Conservation (phyloP, 345 rosid genomes). For the Dipteronia dyeriana region DNA sequence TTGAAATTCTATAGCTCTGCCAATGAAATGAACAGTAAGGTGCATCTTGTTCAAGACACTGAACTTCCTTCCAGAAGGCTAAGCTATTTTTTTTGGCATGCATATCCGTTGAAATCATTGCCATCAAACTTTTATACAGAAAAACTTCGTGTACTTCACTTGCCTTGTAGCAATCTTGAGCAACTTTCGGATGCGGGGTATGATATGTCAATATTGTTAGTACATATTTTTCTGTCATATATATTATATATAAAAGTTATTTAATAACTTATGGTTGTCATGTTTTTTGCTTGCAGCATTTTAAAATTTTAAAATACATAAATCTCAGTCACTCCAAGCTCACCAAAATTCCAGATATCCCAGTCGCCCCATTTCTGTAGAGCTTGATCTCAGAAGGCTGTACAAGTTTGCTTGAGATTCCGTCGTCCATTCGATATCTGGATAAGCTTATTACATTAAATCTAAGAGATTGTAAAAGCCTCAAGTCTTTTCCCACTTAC, state of each 20-base stretch:
- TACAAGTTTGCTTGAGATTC: conserved; percentile 14
- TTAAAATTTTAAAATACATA: not conserved
- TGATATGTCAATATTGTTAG: too few relatives aligned
- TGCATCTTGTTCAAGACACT: not conserved
- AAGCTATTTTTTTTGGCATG: not conserved
- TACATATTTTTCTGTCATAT: too few relatives aligned
- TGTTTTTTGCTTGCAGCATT: not conserved
- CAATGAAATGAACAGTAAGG: not conserved
- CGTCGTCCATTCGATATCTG: conserved; percentile 15
- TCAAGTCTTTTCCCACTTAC: conserved; percentile 9
- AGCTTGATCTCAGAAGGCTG: conserved; percentile 13
- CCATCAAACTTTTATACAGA: not conserved
- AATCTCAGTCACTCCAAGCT: too few relatives aligned
- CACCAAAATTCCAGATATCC: conserved; percentile 7
- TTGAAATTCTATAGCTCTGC: not conserved
- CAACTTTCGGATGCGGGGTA: not conserved
- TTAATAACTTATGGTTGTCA: too few relatives aligned
- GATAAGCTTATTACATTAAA: not conserved
- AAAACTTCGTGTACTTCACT: not conserved
- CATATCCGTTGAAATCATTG: not conserved
- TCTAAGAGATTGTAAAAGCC: conserved; percentile 17
- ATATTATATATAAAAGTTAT: too few relatives aligned
- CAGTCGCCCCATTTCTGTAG: conserved; percentile 2
- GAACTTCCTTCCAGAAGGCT: not conserved
- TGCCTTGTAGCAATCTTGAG: not conserved